Percentiles rank a stretch among this genome's conserved stretches.
These are phyloP conservation scores for Glycyrrhiza uralensis DNA, from an alignment of 306 rosid species.

Conservation along the genomic window DNA sequence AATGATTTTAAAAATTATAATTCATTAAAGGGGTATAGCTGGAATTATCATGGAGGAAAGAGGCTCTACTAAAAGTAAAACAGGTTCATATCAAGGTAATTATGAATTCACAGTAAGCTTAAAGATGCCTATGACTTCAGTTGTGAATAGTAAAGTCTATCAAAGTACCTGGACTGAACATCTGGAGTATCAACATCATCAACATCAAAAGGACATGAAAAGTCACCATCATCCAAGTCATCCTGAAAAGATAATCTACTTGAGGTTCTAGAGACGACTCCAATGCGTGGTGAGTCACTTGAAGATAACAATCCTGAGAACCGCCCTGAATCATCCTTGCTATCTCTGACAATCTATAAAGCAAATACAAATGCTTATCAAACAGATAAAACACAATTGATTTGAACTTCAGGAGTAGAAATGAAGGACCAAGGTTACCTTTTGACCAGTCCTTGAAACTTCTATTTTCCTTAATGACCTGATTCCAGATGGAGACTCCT, in stretches of 20 bases:
- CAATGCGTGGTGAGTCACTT: slow-evolving; percentile 78
- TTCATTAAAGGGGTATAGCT: background rate
- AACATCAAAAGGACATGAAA: slow-evolving; percentile 74
- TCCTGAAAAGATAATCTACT: slow-evolving; percentile 85
- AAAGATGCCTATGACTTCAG: slow-evolving; percentile 6
- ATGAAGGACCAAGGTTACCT: slow-evolving; percentile 50
- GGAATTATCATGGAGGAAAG: slow-evolving; percentile 7
- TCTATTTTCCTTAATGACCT: slow-evolving; percentile 65
- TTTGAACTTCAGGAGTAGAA: slow-evolving; percentile 23
- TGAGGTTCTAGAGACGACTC: slow-evolving; percentile 80
- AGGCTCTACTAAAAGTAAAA: slow-evolving; percentile 3
- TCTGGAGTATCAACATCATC: slow-evolving; percentile 77
- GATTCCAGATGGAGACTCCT: slow-evolving; percentile 80
- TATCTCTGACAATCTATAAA: slow-evolving; percentile 58
- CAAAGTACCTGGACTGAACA: slow-evolving; percentile 55
- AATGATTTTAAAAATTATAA: background rate
- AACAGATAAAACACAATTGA: background rate
- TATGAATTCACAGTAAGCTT: background rate
- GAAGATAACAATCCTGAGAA: slow-evolving; percentile 84
- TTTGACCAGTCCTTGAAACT: slow-evolving; percentile 53
- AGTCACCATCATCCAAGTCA: slow-evolving; percentile 71
- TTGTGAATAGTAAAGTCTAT: slow-evolving; percentile 7
- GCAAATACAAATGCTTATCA: slow-evolving; percentile 32
- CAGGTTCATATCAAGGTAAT: background rate
- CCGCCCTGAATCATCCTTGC: slow-evolving; percentile 81